Percentiles rank a stretch among this genome's conserved stretches.
Conservation (phyloP, 441 rosid genomes). For the Viola pubescens region DNA sequence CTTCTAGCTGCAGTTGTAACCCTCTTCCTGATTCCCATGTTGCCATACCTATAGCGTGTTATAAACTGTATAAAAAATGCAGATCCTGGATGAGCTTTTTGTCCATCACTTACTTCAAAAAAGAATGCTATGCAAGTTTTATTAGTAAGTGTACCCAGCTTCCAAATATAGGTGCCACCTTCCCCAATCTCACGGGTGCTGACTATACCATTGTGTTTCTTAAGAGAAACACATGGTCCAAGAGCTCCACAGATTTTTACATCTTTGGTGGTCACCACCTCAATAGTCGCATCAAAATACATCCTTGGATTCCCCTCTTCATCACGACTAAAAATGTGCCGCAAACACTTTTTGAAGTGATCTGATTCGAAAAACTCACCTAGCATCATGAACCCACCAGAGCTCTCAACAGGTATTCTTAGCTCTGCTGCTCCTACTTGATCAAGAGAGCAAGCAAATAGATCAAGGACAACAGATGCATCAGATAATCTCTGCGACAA, state of each 20-base stretch:
- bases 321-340: constrained; percentile 61
- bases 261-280: constrained; percentile 76
- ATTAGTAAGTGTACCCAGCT: constrained; percentile 55
- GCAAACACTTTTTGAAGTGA: constrained; percentile 66
- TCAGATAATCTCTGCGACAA: constrained; percentile 52
- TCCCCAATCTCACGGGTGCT: constrained; percentile 64
- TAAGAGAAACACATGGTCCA: constrained; percentile 79
- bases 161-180: constrained; percentile 77
- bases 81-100: constrained; percentile 65
- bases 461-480: constrained; percentile 62
- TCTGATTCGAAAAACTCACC: constrained; percentile 76
- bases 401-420: constrained; percentile 59
- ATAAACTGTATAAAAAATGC: constrained; percentile 86
- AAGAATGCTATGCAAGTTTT: constrained; percentile 83
- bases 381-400: constrained; percentile 85
- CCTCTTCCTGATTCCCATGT: constrained; percentile 55
- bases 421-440: constrained; percentile 85
- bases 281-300: constrained; percentile 79
- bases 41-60: constrained; percentile 62
- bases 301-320: constrained; percentile 61
- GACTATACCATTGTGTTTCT: constrained; percentile 52
- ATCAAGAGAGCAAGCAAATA: constrained; percentile 91
- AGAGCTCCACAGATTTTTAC: constrained; percentile 74
- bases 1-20: constrained; percentile 92
- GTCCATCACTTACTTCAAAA: constrained; percentile 56